Evolutionary conservation across 2,329 filamentous ascomycete species (phyloP).

Genomic region (Aspergillus niger): DNA sequence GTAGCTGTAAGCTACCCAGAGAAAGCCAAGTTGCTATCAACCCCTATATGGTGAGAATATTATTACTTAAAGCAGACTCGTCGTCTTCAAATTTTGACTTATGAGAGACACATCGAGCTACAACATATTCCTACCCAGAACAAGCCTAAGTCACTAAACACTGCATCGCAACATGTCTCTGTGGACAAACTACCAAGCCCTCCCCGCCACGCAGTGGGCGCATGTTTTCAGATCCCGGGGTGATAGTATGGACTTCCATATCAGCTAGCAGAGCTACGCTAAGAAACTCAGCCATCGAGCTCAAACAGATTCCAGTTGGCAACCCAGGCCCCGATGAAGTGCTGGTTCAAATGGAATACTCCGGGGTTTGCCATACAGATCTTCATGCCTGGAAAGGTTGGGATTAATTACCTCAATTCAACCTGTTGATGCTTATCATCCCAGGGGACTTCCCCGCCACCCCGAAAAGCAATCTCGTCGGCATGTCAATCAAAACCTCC

Average conservation of each 20-base stretch:
- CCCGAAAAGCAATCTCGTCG: slow-evolving; percentile 37
- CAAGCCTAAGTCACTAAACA: no score
- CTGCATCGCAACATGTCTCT: neutral
- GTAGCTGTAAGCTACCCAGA: no score
- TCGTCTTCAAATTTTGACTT: no score
- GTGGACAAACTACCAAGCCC: neutral
- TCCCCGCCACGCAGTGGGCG: neutral
- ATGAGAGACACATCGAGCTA: no score
- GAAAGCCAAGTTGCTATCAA: no score
- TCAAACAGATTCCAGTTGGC: slow-evolving; percentile 11
- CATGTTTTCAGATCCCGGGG: neutral
- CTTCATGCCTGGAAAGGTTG: slow-evolving; percentile 4
- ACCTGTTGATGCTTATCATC: neutral
- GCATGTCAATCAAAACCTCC: neutral
- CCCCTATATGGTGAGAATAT: no score
- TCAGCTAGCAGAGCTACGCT: neutral
- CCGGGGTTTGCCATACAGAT: slow-evolving; percentile 18
- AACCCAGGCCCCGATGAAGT: slow-evolving; percentile 15
- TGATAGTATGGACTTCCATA: neutral
- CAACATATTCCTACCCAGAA: no score
- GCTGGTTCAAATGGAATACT: slow-evolving; percentile 15
- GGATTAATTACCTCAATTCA: fast-evolving
- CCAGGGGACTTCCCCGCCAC: slow-evolving; percentile 8
- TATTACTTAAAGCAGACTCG: no score
- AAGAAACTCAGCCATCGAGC: neutral